Conservation (phyloP, 2,329 filamentous ascomycete genomes). For the Phyllosticta citrichinensis region DNA sequence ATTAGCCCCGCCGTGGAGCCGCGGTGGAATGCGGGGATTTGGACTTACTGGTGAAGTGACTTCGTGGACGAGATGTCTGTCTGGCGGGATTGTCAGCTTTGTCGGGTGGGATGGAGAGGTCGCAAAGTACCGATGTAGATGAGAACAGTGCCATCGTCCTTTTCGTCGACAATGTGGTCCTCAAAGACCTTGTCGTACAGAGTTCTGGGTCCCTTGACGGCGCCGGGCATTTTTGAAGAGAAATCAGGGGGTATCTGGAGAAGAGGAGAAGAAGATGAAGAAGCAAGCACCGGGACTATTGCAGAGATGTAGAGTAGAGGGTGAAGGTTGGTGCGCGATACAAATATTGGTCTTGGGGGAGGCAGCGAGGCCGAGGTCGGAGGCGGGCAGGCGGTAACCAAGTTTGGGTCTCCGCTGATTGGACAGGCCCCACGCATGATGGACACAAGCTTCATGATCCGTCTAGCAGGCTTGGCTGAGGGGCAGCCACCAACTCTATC, state of each 20-base stretch:
- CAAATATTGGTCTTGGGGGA: constrained; percentile 4
- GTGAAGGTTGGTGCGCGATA: constrained; percentile 3
- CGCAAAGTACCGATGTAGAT: constrained; percentile 73
- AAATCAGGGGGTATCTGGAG: constrained; percentile 11
- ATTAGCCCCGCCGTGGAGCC: neutral
- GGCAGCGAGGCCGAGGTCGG: neutral
- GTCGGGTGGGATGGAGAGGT: neutral
- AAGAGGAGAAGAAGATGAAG: constrained; percentile 13
- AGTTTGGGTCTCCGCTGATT: constrained; percentile 8
- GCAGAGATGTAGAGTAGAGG: neutral
- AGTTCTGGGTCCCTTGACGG: constrained; percentile 63
- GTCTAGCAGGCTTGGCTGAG: neutral
- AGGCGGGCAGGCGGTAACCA: constrained; percentile 5
- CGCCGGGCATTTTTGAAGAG: constrained; percentile 58
- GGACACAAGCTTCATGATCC: neutral
- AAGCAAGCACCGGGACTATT: neutral
- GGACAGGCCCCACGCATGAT: neutral
- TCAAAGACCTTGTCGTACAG: constrained; percentile 97
- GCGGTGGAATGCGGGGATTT: neutral
- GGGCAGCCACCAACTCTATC: neutral
- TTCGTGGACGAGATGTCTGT: constrained; percentile 94
- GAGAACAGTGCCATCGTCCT: constrained; percentile 82
- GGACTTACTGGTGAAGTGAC: constrained; percentile 81
- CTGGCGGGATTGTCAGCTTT: constrained; percentile 37
- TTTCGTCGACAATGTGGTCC: constrained; percentile 89